Base-by-base conservation (phyloP, 208 protist genomes). In the Leishmania aethiopica region DNA sequence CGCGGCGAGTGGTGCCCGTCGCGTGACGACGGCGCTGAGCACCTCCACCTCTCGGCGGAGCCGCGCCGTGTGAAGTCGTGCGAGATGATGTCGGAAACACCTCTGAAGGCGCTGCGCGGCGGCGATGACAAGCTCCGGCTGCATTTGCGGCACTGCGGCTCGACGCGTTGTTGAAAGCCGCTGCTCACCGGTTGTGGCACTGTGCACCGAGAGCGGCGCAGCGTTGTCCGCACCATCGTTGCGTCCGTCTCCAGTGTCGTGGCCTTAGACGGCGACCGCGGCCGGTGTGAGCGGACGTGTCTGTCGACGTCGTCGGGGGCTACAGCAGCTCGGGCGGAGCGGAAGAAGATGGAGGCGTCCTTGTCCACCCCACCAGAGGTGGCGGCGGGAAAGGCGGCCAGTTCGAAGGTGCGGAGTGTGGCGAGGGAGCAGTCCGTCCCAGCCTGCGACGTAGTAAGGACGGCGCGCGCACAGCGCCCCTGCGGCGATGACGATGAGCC, bases 1-100 rank as follows among this genome's bases (percentile, higher is more conserved):
- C 37, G 78, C 72, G 10, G 57, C 71, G 28, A 86, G 75, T 59
- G 78, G 75, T 25, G 83, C 83, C 35, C 78, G 78, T 3, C 78
- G 32, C 17, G 83, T 83, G 19, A 86, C 67, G 42, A 86, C 83
- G 6, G 83, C 73, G 19, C 74, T 73, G 66, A 82, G 75, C 55
- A 86, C 79, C 64, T 60, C 74, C 78, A 73, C 83, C 57, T 86
- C 78, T 49, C 66, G 78, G 10, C 45, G 17, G 37, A 82, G 75
- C 75, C 42, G 72, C 47, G 53, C 83, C 15, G 28, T 66, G 42
- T 83, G 51, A 15, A 55, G 64, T 13, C 66, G 49, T 0, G 57
- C 69, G 7, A 71, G 77, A 64, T 53, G 42, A 3, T 37, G 78
- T 35, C 79, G 83, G 51, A 77, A 86, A 45, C 83, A 85, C 37